phyloP scores from a whole-genome alignment of 169 alveolate genomes.

The Cryptosporidium meleagridis region DNA sequence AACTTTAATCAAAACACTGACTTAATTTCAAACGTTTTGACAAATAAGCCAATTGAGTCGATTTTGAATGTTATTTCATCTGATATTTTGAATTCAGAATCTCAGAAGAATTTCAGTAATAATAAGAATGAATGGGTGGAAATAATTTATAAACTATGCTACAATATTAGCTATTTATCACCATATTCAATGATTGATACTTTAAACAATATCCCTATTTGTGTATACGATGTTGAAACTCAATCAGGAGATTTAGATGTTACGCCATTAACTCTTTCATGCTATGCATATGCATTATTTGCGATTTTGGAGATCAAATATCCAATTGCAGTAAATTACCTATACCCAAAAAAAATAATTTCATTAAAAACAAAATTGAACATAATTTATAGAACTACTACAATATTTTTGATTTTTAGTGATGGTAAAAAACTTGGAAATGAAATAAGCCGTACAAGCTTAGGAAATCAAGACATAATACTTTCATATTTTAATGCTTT shows the following conservation, averaged over 20 bases:
- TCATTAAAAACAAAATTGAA: constrained; percentile 31
- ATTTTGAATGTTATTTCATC: constrained; percentile 1
- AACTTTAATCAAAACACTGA: not conserved
- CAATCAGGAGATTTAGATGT: constrained; percentile 72
- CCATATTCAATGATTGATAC: constrained; percentile 30
- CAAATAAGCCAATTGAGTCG: not conserved
- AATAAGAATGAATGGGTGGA: not conserved
- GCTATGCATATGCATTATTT: constrained; percentile 52
- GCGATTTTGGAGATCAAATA: constrained; percentile 7
- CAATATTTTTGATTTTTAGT: constrained; percentile 38
- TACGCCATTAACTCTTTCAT: constrained; percentile 48
- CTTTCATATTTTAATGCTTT: constrained; percentile 51
- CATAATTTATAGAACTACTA: constrained; percentile 40
- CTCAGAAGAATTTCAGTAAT: not conserved
- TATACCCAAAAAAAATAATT: constrained; percentile 42
- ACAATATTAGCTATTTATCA: constrained; percentile 20
- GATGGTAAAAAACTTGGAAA: constrained; percentile 8
- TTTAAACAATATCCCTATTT: constrained; percentile 61
- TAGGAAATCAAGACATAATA: not conserved
- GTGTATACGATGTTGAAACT: constrained; percentile 43
- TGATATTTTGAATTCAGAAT: not conserved
- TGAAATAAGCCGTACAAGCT: constrained; percentile 3
- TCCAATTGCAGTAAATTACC: constrained; percentile 4
- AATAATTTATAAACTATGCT: constrained; percentile 20
- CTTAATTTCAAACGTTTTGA: not conserved